Conservation (phyloP, 2,329 filamentous ascomycete genomes). For the Domatiomyces globalis region DNA sequence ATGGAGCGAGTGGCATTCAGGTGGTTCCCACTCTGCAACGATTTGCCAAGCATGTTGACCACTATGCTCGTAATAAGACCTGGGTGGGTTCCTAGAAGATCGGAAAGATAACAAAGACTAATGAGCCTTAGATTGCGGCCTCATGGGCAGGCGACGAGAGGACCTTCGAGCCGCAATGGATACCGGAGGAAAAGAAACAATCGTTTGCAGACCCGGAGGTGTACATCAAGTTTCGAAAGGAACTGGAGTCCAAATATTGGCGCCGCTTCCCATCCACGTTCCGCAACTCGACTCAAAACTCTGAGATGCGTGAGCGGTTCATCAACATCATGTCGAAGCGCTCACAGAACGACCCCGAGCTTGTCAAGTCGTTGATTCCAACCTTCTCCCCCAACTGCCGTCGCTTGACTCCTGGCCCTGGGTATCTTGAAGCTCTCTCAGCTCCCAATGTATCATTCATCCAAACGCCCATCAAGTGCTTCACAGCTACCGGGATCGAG, state of each 20-base stretch:
- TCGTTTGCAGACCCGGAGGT: conserved; percentile 13
- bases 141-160: conserved; percentile 23
- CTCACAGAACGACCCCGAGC: conserved; percentile 22
- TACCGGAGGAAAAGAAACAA: conserved; percentile 16
- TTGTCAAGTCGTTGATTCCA: conserved; percentile 26
- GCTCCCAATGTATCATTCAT: conserved; percentile 51
- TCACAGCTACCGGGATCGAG: conserved; percentile 40
- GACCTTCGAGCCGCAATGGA: conserved; percentile 15
- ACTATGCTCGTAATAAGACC: conserved; percentile 19
- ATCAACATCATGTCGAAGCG: conserved; percentile 14
- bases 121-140: conserved; percentile 9
- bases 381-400: conserved; percentile 30
- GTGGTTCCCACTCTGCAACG: conserved; percentile 28
- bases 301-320: conserved; percentile 7
- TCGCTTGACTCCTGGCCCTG: conserved; percentile 45
- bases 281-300: conserved; percentile 11
- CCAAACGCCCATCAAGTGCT: conserved; percentile 40
- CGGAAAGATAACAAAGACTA: not conserved
- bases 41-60: conserved; percentile 21
- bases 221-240: conserved; percentile 23
- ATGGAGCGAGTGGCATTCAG: conserved; percentile 20
- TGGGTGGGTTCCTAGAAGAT: conserved; percentile 8
- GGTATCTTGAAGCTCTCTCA: conserved; percentile 51
- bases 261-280: conserved; percentile 14
- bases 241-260: conserved; percentile 21